A percentile compares a stretch with the other conserved stretches of the same genome.
Evolutionary conservation across 257 asterid species (phyloP).

Genomic region (Plantago major): DNA sequence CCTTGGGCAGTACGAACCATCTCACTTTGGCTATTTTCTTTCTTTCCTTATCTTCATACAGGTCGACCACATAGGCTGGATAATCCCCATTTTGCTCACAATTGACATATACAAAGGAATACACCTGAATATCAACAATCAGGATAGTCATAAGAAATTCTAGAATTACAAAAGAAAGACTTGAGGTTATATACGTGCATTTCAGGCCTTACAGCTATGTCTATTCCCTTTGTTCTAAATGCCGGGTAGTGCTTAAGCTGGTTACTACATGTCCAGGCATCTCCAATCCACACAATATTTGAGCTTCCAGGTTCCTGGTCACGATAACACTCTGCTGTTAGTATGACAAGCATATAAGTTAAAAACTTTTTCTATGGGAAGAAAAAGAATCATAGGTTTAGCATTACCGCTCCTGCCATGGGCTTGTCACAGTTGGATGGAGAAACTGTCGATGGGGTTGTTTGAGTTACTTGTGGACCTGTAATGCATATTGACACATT

Average conservation of each 20-base stretch:
- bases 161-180: background rate
- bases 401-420: no score
- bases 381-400: no score
- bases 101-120: background rate
- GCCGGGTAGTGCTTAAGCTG: slow-evolving; percentile 54
- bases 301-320: background rate
- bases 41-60: slow-evolving; percentile 29
- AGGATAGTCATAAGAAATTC: background rate
- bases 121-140: background rate
- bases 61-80: slow-evolving; percentile 40
- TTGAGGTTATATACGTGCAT: background rate
- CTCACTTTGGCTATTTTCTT: slow-evolving; percentile 28
- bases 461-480: no score
- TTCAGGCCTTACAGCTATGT: background rate
- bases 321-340: no score
- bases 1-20: slow-evolving; percentile 26
- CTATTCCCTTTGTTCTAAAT: slow-evolving; percentile 25
- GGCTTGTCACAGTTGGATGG: no score
- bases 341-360: no score
- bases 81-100: background rate
- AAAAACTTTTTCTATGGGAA: no score
- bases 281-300: slow-evolving; percentile 45
- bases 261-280: slow-evolving; percentile 37
- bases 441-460: no score
- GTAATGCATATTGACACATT: no score